Base-by-base conservation (phyloP, 345 rosid species). In the Rhodamnia rubescens region DNA sequence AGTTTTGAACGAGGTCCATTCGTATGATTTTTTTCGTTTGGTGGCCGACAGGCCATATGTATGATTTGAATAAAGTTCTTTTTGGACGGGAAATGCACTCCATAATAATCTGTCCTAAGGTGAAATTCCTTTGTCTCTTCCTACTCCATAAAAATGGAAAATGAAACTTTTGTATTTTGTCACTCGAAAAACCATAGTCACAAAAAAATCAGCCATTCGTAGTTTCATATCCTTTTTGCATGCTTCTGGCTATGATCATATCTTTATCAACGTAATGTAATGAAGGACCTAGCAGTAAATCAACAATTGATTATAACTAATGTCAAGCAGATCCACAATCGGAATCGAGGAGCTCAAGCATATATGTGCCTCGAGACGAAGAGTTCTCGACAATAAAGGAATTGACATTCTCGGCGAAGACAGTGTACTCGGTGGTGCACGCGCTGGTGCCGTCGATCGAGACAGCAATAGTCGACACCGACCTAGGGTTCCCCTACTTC, bases 311-410 rank as follows among this genome's bases (percentile, higher is more conserved):
- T 64, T 64, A 64, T 69, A 32, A 32, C 24, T 8, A 20, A 53
- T 53, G 64, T 42, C 53, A 24, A 47, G 89, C 87, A 94, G 96
- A 93, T 88, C 92, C 91, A 20, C 49, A 22, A 8, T 81, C 94
- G 7, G 99, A 96, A 92, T 61, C 84, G 83, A 92, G 88, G 80
- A 57, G 86, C 27, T 74, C 85, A 6, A 40, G 9, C 26, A 49
- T 93, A 59, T 96, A 95, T 44, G 98, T 96, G 27, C 99, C 98
- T 0, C 90, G 98, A 81, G 98, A 95, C 61, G 99, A 96, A 85
- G 90, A 88, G 57, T 96, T 96, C 88, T 89, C 97, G 3, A 90
- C 88, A 69, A 47, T 89, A 36, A 95, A 95, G 89, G 86, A 89
- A 42, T 69, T 84, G 21, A 84, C 92, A 2, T 94, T 95, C 89